phyloP scores from a whole-genome alignment of 768 basidiomycete species.

The Boletus sp. region DNA sequence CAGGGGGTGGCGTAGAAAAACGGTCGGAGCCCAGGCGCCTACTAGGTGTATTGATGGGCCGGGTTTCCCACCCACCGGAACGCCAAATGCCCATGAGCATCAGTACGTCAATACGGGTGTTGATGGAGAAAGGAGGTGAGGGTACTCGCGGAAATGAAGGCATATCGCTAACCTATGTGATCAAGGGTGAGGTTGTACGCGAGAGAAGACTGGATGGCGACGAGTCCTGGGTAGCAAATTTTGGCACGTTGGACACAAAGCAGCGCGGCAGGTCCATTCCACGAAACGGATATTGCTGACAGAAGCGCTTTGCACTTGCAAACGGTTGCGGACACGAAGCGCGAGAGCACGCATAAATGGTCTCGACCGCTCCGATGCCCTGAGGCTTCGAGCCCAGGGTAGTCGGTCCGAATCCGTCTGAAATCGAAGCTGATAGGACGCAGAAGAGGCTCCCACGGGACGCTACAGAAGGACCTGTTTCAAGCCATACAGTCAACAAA shows the following conservation, averaged over 20 bases:
- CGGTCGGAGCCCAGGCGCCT: conserved; percentile 2
- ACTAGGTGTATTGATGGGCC: neutral
- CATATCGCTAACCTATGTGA: conserved; percentile 8
- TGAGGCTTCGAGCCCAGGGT: neutral
- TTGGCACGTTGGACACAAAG: neutral
- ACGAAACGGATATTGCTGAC: conserved; percentile 1
- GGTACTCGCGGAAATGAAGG: conserved; percentile 23
- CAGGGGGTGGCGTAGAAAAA: conserved; percentile 17
- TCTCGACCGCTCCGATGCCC: neutral
- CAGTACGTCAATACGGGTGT: conserved; percentile 19
- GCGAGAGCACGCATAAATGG: neutral
- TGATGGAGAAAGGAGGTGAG: neutral
- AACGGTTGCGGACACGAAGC: neutral
- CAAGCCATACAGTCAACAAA: neutral
- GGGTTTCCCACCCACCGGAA: conserved; percentile 4
- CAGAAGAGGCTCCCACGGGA: conserved; percentile 6
- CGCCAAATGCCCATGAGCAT: neutral
- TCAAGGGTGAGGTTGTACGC: conserved; percentile 14
- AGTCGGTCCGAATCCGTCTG: conserved; percentile 4
- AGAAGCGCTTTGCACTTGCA: neutral
- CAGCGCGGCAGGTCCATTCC: neutral
- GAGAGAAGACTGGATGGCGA: conserved; percentile 6
- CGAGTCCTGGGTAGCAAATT: neutral
- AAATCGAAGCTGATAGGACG: neutral
- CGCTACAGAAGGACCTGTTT: neutral